Conservation (phyloP, 257 asterid species). For the Przewalskia tangutica region DNA sequence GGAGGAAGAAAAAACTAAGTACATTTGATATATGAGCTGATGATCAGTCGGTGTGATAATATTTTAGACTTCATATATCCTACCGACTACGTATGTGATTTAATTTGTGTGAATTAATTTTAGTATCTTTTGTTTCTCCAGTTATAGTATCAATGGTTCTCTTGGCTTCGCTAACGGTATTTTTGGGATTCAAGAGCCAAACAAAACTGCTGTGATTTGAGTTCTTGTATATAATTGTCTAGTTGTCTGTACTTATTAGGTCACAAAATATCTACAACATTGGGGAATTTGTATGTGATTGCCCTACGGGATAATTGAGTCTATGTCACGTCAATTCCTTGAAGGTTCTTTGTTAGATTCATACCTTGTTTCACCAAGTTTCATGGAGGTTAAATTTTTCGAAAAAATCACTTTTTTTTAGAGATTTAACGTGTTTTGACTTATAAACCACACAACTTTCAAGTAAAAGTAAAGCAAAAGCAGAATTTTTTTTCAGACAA, state of each 20-base stretch:
- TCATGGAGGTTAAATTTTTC: background rate
- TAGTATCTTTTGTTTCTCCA: background rate
- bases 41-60: background rate
- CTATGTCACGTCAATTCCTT: background rate
- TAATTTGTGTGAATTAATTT: slow-evolving; percentile 7
- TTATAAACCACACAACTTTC: too few relatives aligned
- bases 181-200: background rate
- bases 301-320: background rate
- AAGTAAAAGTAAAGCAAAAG: too few relatives aligned
- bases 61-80: background rate
- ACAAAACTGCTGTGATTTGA: background rate
- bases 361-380: background rate
- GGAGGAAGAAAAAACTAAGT: background rate
- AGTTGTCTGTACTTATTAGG: background rate
- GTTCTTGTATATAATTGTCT: background rate
- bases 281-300: background rate
- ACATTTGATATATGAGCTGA: background rate
- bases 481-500: too few relatives aligned
- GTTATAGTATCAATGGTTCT: background rate
- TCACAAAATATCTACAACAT: background rate
- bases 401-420: background rate
- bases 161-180: background rate
- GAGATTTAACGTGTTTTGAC: background rate
- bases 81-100: slow-evolving; percentile 21
- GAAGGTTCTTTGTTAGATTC: background rate